Conservation (phyloP, 2,329 filamentous ascomycete species). For the Xylaria sp. region DNA sequence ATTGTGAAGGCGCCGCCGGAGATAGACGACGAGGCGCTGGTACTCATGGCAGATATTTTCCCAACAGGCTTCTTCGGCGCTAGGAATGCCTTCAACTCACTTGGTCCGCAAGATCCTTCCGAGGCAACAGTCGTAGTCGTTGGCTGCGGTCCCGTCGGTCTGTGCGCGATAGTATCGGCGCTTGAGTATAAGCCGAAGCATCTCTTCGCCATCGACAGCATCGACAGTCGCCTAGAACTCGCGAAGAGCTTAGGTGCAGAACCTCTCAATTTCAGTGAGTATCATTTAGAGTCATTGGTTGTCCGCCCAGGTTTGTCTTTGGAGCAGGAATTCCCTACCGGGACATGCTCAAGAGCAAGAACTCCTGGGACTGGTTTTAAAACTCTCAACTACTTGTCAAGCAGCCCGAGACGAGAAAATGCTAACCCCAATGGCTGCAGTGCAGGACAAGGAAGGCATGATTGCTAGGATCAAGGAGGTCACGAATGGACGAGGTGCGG, state of each 20-base stretch:
- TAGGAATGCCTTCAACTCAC: conserved; percentile 71
- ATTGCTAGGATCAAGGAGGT: conserved; percentile 70
- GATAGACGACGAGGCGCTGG: conserved; percentile 73
- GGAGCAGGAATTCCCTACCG: too few species aligned
- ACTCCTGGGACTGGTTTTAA: too few species aligned
- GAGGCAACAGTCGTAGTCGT: conserved; percentile 77
- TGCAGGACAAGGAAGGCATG: conserved; percentile 66
- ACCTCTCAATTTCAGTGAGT: conserved; percentile 81
- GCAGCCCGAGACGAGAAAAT: too few species aligned
- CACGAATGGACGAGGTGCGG: conserved; percentile 80
- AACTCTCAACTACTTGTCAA: too few species aligned
- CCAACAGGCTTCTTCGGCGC: conserved; percentile 86
- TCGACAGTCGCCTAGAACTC: conserved; percentile 73
- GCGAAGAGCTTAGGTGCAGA: conserved; percentile 78
- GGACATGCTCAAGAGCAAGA: too few species aligned
- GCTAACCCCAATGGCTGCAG: too few species aligned
- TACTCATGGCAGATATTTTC: conserved; percentile 93
- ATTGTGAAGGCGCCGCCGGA: conserved; percentile 72
- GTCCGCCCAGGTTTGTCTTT: too few species aligned
- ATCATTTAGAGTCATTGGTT: too few species aligned
- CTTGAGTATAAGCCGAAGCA: conserved; percentile 75
- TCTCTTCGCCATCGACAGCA: conserved; percentile 77
- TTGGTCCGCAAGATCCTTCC: conserved; percentile 58
- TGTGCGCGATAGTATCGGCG: conserved; percentile 80
- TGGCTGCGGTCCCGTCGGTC: conserved; percentile 82